Percentiles rank a stretch among this genome's conserved stretches.
Evolutionary conservation across 208 protist genomes (phyloP).

Genomic region (Strigomonas culicis): DNA sequence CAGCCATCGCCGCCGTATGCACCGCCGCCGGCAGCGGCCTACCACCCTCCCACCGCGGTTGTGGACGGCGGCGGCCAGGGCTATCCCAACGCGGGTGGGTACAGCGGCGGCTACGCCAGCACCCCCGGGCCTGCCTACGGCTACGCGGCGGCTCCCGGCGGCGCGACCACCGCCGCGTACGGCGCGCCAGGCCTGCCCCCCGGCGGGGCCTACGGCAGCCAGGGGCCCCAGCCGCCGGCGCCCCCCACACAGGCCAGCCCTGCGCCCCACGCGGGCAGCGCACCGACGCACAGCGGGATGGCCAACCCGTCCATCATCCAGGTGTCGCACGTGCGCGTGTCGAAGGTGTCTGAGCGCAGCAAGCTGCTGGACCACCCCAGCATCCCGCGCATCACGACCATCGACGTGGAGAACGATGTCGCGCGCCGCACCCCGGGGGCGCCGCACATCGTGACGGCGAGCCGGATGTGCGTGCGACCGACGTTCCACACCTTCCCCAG

Average conservation of each 20-base stretch:
- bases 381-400: conserved; percentile 65
- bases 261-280: conserved; percentile 4
- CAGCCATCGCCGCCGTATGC: conserved; percentile 14
- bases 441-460: conserved; percentile 44
- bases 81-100: neutral
- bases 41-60: conserved; percentile 1
- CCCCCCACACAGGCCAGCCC: neutral
- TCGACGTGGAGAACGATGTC: conserved; percentile 62
- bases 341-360: conserved; percentile 27
- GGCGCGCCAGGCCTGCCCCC: conserved; percentile 5
- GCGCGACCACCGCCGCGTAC: neutral
- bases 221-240: neutral
- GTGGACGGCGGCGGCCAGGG: neutral
- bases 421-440: conserved; percentile 22
- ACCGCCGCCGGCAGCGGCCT: conserved; percentile 15
- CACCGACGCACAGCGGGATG: neutral
- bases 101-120: conserved; percentile 14
- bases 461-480: conserved; percentile 45
- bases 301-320: conserved; percentile 8
- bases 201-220: conserved; percentile 15
- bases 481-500: conserved; percentile 61
- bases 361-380: conserved; percentile 60
- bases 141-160: conserved; percentile 14
- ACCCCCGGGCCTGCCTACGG: conserved; percentile 11
- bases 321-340: conserved; percentile 24